Conservation (phyloP, 306 rosid genomes). For the Cucumis sativus region Cucumber_9930_V3 NC_026660.2:26860501-26861000, state of each 20-base stretch:
- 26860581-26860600: not conserved
- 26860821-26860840: not conserved
- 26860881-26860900: not conserved
- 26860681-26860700: not conserved
- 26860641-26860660: not conserved
- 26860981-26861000: not conserved
- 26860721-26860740: not conserved
- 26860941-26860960: not conserved
- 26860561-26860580: not conserved
- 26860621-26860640: not conserved
- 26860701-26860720: not conserved
- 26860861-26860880: not conserved
- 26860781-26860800: constrained; percentile 1
- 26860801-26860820: not conserved
- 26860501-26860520: not conserved
- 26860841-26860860: not conserved
- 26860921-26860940: not conserved
- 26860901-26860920: constrained; percentile 1
- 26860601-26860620: not conserved
- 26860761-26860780: not conserved
- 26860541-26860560: not conserved
- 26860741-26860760: not conserved
- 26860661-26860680: not conserved
- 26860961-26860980: not conserved
- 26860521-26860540: not conserved